Evolutionary conservation across 2,329 filamentous ascomycete species (phyloP).

Genomic region (Nigrograna mackinnonii): DNA sequence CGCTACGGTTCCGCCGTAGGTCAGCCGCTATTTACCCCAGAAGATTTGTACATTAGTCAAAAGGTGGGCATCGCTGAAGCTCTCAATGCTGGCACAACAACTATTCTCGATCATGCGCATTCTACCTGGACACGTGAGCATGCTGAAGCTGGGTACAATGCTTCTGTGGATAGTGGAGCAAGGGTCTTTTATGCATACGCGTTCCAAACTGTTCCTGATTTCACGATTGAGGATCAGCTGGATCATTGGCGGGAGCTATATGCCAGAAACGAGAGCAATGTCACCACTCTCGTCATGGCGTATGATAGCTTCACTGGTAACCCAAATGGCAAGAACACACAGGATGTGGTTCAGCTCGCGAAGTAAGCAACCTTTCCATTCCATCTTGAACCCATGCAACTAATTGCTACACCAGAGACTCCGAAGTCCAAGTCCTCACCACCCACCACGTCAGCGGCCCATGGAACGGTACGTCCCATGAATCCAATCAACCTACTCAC

Average conservation of each 20-base stretch:
- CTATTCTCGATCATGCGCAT: slow-evolving; percentile 44
- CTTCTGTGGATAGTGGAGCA: slow-evolving; percentile 53
- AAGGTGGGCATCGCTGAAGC: slow-evolving; percentile 49
- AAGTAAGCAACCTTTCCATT: not conserved
- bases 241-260: not conserved
- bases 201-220: slow-evolving; percentile 38
- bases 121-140: slow-evolving; percentile 48
- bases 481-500: not conserved
- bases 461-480: slow-evolving; percentile 3
- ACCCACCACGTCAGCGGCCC: slow-evolving; percentile 26
- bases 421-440: slow-evolving; percentile 42
- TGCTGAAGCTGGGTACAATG: slow-evolving; percentile 50
- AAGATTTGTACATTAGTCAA: slow-evolving; percentile 10
- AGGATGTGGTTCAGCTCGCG: not conserved
- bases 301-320: not conserved
- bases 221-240: not conserved
- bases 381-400: not conserved
- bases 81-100: slow-evolving; percentile 56
- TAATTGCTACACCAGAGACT: not conserved
- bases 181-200: slow-evolving; percentile 50
- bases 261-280: not conserved
- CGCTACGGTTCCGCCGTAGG: slow-evolving; percentile 5
- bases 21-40: slow-evolving; percentile 1
- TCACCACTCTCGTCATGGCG: not conserved
- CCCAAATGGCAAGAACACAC: not conserved